Conservation (phyloP, 2,329 filamentous ascomycete species). For the Sporothrix protearum region DNA sequence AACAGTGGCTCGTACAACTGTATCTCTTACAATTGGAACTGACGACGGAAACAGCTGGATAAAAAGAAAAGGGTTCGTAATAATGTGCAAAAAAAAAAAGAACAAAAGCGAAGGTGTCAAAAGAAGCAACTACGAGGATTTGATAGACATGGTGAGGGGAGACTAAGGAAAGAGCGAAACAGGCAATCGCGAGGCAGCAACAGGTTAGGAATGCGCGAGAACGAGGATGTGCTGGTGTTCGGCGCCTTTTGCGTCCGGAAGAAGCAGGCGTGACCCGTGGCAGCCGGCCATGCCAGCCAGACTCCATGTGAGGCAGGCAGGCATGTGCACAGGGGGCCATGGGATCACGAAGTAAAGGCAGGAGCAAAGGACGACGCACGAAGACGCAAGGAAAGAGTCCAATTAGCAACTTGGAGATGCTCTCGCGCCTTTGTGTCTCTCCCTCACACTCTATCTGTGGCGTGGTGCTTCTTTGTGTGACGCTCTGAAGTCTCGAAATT, state of each 20-base stretch:
- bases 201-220: background rate
- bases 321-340: background rate
- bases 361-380: constrained; percentile 1
- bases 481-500: background rate
- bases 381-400: background rate
- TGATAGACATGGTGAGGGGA: background rate
- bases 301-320: background rate
- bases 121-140: background rate
- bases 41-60: background rate
- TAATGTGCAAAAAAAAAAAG: constrained; percentile 9
- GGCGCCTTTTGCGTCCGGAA: background rate
- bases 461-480: background rate
- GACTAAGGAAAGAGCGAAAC: background rate
- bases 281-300: background rate
- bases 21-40: too few relatives aligned
- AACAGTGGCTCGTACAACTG: constrained; percentile 10
- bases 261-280: background rate
- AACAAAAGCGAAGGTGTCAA: constrained; percentile 9
- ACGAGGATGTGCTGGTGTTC: background rate
- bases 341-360: background rate
- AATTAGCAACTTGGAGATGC: background rate
- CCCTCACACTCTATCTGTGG: background rate
- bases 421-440: background rate
- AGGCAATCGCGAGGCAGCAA: background rate
- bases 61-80: background rate